phyloP scores from a whole-genome alignment of 2,329 filamentous ascomycete species.

The Calonectria naviculata region DNA sequence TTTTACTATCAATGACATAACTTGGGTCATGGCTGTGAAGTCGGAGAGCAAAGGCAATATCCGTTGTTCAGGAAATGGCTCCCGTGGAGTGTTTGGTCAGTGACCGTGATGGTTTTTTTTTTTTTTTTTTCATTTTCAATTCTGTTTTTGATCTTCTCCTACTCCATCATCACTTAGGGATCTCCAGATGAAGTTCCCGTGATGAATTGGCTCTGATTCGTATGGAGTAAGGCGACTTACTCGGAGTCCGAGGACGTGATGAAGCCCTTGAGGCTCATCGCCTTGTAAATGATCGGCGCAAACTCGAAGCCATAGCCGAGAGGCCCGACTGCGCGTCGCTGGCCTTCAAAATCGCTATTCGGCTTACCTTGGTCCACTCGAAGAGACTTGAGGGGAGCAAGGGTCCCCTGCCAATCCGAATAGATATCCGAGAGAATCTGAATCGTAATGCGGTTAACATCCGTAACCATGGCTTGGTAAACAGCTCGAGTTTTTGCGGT shows the following conservation, averaged over 20 bases:
- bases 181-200: not conserved
- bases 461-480: constrained; percentile 27
- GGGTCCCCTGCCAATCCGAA: not conserved
- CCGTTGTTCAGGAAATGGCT: not conserved
- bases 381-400: not conserved
- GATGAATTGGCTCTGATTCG: not conserved
- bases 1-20: not conserved
- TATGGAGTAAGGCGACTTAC: not conserved
- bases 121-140: not conserved
- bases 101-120: not conserved
- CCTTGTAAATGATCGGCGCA: not conserved
- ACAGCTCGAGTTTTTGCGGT: constrained; percentile 9
- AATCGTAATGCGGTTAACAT: constrained; percentile 28
- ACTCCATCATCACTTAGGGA: not conserved
- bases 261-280: not conserved
- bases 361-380: constrained; percentile 5
- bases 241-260: not conserved
- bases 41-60: not conserved
- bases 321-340: not conserved
- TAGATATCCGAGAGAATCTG: constrained; percentile 17
- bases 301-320: constrained; percentile 14
- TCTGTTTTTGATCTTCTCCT: not conserved
- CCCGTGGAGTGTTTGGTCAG: not conserved
- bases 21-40: not conserved
- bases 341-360: constrained; percentile 22